Percentiles rank a stretch among this genome's conserved stretches.
Conservation (phyloP, 176 grass and related monocot species). For the Echinochloa phyllopogon region DNA sequence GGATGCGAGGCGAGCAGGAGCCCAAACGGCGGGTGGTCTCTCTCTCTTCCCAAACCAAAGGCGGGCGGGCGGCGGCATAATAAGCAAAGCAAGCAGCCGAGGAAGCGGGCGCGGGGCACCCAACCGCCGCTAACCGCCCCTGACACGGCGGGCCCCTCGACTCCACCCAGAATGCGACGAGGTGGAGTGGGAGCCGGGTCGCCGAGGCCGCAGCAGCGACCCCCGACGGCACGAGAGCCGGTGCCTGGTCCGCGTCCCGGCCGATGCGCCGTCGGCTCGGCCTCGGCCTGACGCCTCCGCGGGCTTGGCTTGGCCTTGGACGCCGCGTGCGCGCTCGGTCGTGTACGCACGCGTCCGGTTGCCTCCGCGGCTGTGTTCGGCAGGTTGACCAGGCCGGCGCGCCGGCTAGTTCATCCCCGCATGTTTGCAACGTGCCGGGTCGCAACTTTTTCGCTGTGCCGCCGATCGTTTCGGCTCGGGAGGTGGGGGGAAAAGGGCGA, state of each 20-base stretch:
- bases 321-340: not conserved
- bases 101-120: not conserved
- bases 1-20: not conserved
- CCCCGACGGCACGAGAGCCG: not conserved
- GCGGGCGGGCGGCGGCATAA: conserved; percentile 32
- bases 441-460: not conserved
- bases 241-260: conserved; percentile 50
- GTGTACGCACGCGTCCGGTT: not conserved
- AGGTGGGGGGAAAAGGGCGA: not conserved
- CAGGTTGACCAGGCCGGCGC: not conserved
- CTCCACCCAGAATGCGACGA: not conserved
- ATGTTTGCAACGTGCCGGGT: conserved; percentile 34
- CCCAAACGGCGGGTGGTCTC: conserved; percentile 35
- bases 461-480: not conserved
- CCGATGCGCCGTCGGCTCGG: conserved; percentile 42
- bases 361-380: no score
- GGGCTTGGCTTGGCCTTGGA: not conserved
- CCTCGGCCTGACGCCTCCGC: not conserved
- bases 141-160: conserved; percentile 15
- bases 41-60: not conserved
- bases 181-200: not conserved
- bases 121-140: conserved; percentile 55
- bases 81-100: not conserved
- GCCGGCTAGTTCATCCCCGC: conserved; percentile 9
- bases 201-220: not conserved